A percentile compares a stretch with the other conserved stretches of the same genome.
phyloP scores from a whole-genome alignment of 1,284 basidiomycete genomes.

The Ceratobasidium theobromae region DNA sequence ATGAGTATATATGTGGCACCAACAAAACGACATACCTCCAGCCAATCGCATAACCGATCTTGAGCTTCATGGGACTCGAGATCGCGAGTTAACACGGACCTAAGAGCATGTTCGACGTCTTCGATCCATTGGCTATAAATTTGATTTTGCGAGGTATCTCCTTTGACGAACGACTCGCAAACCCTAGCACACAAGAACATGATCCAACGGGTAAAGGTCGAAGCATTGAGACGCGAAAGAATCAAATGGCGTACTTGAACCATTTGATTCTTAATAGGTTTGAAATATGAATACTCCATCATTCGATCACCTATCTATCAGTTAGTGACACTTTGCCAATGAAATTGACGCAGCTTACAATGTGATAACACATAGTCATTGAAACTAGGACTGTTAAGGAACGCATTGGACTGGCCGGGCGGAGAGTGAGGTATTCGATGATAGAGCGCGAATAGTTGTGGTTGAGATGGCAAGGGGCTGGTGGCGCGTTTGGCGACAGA shows the following conservation, averaged over 20 bases:
- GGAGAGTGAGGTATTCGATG: neutral
- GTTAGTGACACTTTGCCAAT: neutral
- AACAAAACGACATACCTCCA: neutral
- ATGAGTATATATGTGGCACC: neutral
- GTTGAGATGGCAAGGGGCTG: no score
- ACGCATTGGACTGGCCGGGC: neutral
- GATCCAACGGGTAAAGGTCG: neutral
- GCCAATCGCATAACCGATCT: neutral
- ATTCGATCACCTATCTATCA: neutral
- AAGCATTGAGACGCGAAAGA: neutral
- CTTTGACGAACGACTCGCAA: neutral
- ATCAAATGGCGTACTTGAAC: neutral
- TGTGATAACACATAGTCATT: neutral
- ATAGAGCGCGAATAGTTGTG: neutral
- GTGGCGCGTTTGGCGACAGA: neutral
- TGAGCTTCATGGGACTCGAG: neutral
- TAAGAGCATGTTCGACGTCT: neutral
- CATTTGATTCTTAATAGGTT: neutral
- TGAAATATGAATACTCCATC: neutral
- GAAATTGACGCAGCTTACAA: neutral
- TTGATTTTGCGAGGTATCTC: neutral
- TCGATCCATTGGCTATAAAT: neutral
- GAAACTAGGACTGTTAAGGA: neutral
- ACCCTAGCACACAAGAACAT: neutral
- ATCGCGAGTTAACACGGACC: neutral